Evolutionary conservation across 2,329 filamentous ascomycete genomes (phyloP).

Genomic region (Rutstroemia sp.): DNA sequence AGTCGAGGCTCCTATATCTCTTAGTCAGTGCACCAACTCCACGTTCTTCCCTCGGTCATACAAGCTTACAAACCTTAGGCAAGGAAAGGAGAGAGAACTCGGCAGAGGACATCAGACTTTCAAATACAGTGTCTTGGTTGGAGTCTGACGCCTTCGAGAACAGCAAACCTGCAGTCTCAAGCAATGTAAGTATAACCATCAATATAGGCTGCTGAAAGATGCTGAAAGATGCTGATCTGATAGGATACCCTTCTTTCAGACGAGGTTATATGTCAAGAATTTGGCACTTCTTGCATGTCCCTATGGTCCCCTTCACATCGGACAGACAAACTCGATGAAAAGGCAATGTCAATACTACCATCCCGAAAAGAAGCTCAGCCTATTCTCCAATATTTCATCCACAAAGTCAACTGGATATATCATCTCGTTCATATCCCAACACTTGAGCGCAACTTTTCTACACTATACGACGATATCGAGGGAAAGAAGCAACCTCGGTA

Average conservation of each 20-base stretch:
- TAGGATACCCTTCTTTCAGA: neutral
- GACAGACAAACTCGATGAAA: constrained; percentile 1
- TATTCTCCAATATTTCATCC: constrained; percentile 16
- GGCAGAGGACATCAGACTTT: neutral
- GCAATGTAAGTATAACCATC: neutral
- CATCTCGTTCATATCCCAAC: constrained; percentile 21
- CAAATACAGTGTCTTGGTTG: constrained; percentile 2
- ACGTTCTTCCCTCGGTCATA: neutral
- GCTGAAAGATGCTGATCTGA: too few relatives aligned
- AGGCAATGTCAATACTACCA: constrained; percentile 12
- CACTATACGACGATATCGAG: constrained; percentile 14
- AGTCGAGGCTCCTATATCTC: neutral
- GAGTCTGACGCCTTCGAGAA: constrained; percentile 6
- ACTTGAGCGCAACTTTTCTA: constrained; percentile 9
- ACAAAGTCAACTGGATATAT: constrained; percentile 19
- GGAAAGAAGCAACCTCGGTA: constrained; percentile 10
- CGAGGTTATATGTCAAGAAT: constrained; percentile 11
- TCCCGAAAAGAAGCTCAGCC: constrained; percentile 9
- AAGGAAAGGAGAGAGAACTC: neutral
- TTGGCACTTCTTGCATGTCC: constrained; percentile 13
- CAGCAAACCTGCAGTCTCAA: neutral
- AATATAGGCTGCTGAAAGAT: neutral
- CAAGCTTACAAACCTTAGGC: neutral
- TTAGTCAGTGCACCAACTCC: neutral
- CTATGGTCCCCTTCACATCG: constrained; percentile 3